Conservation (phyloP, 192 early-diverging fungal genomes). For the Lunasporangiospora selenospora region DNA sequence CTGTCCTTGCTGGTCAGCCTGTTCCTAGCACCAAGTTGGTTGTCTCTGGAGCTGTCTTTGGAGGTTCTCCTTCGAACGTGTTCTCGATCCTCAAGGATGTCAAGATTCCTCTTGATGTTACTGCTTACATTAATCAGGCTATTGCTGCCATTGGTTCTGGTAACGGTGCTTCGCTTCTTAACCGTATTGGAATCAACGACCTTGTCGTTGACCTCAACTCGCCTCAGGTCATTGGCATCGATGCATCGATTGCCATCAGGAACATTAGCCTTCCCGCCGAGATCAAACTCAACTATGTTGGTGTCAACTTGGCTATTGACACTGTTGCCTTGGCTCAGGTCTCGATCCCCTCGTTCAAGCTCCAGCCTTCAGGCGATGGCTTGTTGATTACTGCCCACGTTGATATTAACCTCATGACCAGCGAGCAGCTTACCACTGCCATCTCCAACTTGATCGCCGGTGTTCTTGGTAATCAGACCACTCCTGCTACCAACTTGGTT, state of each 20-base stretch:
- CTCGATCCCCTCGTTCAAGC: not conserved
- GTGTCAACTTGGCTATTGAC: not conserved
- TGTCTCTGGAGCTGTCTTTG: slow-evolving; percentile 16
- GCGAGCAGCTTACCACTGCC: not conserved
- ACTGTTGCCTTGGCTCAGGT: not conserved
- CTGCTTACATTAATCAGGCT: slow-evolving; percentile 4
- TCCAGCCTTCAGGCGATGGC: not conserved
- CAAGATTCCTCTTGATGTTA: not conserved
- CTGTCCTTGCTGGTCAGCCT: slow-evolving; percentile 14
- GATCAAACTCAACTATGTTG: slow-evolving; percentile 8
- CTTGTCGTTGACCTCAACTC: slow-evolving; percentile 11
- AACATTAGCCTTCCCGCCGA: slow-evolving; percentile 1
- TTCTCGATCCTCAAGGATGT: slow-evolving; percentile 11
- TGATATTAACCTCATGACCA: not conserved
- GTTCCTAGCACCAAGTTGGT: slow-evolving; percentile 4
- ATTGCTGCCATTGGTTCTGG: not conserved
- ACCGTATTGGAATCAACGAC: slow-evolving; percentile 19
- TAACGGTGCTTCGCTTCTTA: slow-evolving; percentile 8
- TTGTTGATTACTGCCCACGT: slow-evolving; percentile 1
- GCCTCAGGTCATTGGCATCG: slow-evolving; percentile 2
- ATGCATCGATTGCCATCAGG: not conserved
- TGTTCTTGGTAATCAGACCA: slow-evolving; percentile 1
- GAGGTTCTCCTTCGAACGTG: slow-evolving; percentile 10
- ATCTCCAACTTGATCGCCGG: not conserved
- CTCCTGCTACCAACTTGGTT: not conserved